phyloP scores from a whole-genome alignment of 805 yeast genomes.

The Saccharomycopsis sp. region DNA sequence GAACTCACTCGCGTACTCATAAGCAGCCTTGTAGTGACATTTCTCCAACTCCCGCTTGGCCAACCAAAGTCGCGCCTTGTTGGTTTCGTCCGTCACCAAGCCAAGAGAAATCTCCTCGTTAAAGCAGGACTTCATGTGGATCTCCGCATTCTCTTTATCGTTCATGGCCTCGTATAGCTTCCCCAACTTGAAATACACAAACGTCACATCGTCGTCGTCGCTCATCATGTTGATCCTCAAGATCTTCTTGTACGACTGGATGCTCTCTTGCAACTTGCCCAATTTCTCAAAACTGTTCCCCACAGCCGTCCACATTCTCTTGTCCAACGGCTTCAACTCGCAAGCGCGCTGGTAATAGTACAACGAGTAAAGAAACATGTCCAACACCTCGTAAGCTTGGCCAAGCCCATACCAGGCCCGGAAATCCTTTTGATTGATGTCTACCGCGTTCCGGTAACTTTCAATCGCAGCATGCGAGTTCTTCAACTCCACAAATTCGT shows the following conservation, averaged over 20 bases:
- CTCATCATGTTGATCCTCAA: conserved; percentile 34
- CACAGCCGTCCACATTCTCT: conserved; percentile 93
- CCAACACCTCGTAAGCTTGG: conserved; percentile 93
- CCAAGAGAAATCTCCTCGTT: conserved; percentile 54
- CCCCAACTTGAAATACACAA: conserved; percentile 60
- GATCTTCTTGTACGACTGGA: conserved; percentile 77
- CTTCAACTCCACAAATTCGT: conserved; percentile 92
- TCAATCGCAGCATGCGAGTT: conserved; percentile 97
- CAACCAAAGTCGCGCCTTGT: conserved; percentile 80
- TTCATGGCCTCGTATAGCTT: conserved; percentile 49
- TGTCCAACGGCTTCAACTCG: conserved; percentile 77
- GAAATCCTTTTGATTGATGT: conserved; percentile 79
- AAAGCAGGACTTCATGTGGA: conserved; percentile 58
- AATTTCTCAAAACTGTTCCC: conserved; percentile 84
- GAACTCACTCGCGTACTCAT: conserved; percentile 62
- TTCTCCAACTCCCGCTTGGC: conserved; percentile 56
- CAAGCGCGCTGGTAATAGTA: conserved; percentile 91
- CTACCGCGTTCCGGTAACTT: conserved; percentile 87
- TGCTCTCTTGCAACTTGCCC: conserved; percentile 59
- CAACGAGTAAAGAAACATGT: conserved; percentile 86
- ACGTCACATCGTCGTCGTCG: conserved; percentile 39
- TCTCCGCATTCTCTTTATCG: conserved; percentile 44
- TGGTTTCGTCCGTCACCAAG: conserved; percentile 54
- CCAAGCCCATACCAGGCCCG: conserved; percentile 99
- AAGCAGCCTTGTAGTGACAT: conserved; percentile 58